Evolutionary conservation across 2,329 filamentous ascomycete genomes (phyloP), one percentile per base, ranked within the genome.

Genomic region (Cladosporium sp.): DNA sequence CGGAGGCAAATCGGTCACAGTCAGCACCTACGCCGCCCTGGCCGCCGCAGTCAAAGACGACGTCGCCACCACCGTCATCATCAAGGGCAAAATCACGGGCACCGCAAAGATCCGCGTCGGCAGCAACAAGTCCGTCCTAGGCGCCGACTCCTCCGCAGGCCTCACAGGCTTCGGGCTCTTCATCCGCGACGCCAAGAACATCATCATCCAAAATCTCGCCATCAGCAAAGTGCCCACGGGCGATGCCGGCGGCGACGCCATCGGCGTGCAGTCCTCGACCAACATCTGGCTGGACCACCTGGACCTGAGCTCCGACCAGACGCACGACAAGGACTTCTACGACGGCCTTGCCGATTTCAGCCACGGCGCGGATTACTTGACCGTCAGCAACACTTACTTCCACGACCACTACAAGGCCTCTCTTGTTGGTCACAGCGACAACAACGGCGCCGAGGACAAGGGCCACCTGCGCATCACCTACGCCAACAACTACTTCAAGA

Each of bases 221-320:
- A 81, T 85, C 67, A 73, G 79, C 67, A 82, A 84, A 65, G 81
- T 85, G 1, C 76, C 78, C 13, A 78, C 80, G 5, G 75, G 77
- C 10, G 75, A 79, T 46, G 46, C 76, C 6, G 80, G 76, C 60
- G 83, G 83, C 48, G 85, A 88, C 72, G 80, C 83, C 46, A 79
- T 88, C 63, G 80, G 81, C 2, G 78, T 86, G 5, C 79, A 86
- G 66, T 71, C 73, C 1, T 77, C 79, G 1, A 80, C 73, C 6
- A 83, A 84, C 64, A 79, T 88, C 34, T 91, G 88, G 88, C 79
- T 91, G 58, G 88, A 91, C 78, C 88, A 90, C 79, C 82, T 83
- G 74, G 88, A 91, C 68, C 81, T 91, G 25, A 87, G 84, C 5
- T 86, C 85, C 30, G 84, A 89, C 78, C 73, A 75, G 39, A 79